Conservation (phyloP, 2,329 filamentous ascomycete species). For the Ophioceras dolichostomum region DNA sequence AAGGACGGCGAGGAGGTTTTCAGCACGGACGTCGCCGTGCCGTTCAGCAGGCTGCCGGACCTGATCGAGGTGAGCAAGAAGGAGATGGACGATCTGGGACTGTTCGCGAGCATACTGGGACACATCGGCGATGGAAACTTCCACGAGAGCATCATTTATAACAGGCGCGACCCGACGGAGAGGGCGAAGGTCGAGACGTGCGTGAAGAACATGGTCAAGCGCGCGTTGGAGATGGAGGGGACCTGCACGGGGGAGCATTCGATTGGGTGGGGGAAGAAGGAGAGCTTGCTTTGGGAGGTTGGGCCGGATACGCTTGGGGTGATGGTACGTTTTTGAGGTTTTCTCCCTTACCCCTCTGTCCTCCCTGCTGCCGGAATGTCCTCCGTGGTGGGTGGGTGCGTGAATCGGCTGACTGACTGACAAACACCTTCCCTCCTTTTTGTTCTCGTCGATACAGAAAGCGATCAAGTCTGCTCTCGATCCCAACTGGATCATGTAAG, state of each 20-base stretch:
- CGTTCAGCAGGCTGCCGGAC: conserved; percentile 61
- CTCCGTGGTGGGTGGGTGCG: not conserved
- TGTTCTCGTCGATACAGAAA: conserved; percentile 21
- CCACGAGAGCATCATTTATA: conserved; percentile 85
- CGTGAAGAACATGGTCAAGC: conserved; percentile 80
- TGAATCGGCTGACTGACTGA: not conserved
- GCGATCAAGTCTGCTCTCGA: conserved; percentile 74
- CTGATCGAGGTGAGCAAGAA: conserved; percentile 77
- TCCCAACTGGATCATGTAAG: conserved; percentile 66
- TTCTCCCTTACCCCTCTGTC: too few relatives aligned
- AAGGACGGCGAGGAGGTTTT: conserved; percentile 57
- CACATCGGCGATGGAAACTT: conserved; percentile 94
- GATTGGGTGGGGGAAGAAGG: conserved; percentile 78
- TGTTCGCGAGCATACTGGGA: conserved; percentile 80
- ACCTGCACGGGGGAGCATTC: conserved; percentile 87
- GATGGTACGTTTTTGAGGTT: conserved; percentile 44
- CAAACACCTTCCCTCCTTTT: not conserved
- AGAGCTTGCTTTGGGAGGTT: conserved; percentile 65
- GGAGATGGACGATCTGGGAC: conserved; percentile 72
- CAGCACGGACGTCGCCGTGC: conserved; percentile 78
- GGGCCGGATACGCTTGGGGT: conserved; percentile 69
- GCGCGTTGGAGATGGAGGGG: conserved; percentile 89
- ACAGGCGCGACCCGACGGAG: conserved; percentile 56
- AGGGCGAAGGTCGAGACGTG: conserved; percentile 65
- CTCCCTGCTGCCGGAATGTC: not conserved